A percentile compares a stretch with the other conserved stretches of the same genome.
Conservation (phyloP, 805 yeast genomes). For the Sugiyamaella boreocaroliniensis region DNA sequence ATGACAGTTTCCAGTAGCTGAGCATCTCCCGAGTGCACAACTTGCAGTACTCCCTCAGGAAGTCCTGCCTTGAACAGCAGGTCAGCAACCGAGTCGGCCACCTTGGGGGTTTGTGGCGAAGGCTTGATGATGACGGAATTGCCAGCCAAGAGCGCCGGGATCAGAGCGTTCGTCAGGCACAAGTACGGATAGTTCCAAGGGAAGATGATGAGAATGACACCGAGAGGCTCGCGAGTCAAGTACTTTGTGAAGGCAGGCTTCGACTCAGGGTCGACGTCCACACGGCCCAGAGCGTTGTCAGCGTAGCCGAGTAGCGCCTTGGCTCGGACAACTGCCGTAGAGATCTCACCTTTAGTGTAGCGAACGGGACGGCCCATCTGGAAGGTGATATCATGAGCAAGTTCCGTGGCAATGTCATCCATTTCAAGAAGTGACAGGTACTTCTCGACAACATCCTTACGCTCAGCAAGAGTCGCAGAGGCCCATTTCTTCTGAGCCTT, state of each 20-base stretch:
- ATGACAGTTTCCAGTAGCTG: conserved; percentile 68
- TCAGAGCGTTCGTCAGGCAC: conserved; percentile 82
- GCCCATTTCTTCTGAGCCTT: conserved; percentile 25
- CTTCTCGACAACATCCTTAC: conserved; percentile 23
- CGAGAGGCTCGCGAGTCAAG: conserved; percentile 66
- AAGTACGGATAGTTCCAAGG: conserved; percentile 93
- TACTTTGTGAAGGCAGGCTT: conserved; percentile 27
- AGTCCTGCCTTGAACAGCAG: conserved; percentile 69
- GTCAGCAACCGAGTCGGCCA: conserved; percentile 63
- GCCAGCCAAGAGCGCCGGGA: conserved; percentile 82
- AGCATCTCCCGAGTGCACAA: conserved; percentile 65
- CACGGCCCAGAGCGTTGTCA: conserved; percentile 28
- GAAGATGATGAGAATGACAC: conserved; percentile 82
- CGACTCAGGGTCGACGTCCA: conserved; percentile 24
- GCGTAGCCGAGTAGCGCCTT: conserved; percentile 25
- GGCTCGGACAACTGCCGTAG: conserved; percentile 28
- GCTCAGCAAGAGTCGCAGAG: conserved; percentile 18
- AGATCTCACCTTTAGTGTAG: conserved; percentile 28
- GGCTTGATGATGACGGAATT: conserved; percentile 80
- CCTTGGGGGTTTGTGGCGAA: conserved; percentile 81
- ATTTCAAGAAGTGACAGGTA: conserved; percentile 22
- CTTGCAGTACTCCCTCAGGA: conserved; percentile 76
- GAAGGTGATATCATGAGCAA: conserved; percentile 27
- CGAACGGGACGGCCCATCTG: conserved; percentile 33
- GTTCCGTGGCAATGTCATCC: conserved; percentile 18